These are phyloP conservation scores for Echria macrotheca DNA, from an alignment of 495 filamentous ascomycete species.

Conservation along the genomic window DNA sequence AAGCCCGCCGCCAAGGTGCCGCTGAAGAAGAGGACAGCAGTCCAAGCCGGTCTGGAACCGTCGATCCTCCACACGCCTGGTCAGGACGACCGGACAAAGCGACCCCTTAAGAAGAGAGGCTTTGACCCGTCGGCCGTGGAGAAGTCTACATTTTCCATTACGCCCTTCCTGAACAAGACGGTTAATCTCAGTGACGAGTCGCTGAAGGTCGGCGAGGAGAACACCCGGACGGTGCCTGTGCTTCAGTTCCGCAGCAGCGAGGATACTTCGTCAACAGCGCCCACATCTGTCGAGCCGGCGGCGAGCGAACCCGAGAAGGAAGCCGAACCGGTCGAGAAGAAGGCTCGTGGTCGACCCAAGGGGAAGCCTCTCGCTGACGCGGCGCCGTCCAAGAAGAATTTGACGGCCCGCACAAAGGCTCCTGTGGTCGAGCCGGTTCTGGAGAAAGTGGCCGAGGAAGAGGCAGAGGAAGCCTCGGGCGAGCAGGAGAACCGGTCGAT, in stretches of 20 bases:
- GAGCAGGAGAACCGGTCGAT: conserved; percentile 21
- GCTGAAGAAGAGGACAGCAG: conserved; percentile 29
- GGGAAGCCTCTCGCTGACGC: conserved; percentile 30
- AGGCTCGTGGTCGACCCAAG: conserved; percentile 38
- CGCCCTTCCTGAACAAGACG: conserved; percentile 81
- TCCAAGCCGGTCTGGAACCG: conserved; percentile 31
- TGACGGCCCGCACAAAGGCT: conserved; percentile 25
- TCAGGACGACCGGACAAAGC: conserved; percentile 28
- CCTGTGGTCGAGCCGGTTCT: conserved; percentile 25
- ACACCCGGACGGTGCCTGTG: conserved; percentile 11
- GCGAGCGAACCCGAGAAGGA: conserved; percentile 3
- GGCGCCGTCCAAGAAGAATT: conserved; percentile 38
- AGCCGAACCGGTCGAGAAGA: conserved; percentile 24
- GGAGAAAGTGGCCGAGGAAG: conserved; percentile 45
- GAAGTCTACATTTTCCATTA: conserved; percentile 88
- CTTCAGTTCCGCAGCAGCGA: conserved; percentile 16
- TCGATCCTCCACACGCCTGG: conserved; percentile 34
- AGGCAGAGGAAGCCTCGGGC: conserved; percentile 20
- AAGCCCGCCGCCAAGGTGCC: conserved; percentile 32
- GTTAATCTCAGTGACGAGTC: conserved; percentile 39
- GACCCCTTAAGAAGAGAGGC: conserved; percentile 45
- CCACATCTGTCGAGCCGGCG: background rate
- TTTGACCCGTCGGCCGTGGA: conserved; percentile 56
- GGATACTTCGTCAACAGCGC: conserved; percentile 8
- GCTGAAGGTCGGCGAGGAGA: conserved; percentile 12